Base-by-base conservation (phyloP, 2,329 filamentous ascomycete species). In the Venturia effusa region DNA sequence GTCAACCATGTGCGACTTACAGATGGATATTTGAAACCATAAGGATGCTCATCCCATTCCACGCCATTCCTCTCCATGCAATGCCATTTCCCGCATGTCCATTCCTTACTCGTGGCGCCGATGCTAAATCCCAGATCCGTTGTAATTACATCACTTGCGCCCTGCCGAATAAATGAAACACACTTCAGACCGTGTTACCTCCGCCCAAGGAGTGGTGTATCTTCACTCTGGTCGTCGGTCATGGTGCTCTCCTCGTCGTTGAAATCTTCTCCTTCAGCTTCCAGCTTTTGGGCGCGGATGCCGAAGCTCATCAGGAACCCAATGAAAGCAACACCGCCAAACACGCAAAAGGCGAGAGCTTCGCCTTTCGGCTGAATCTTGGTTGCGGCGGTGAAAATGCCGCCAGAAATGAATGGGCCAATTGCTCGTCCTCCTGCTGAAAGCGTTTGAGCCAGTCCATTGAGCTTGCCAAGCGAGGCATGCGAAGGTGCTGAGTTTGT, bases 361-460 rank as follows among this genome's bases (percentile, higher is more conserved):
- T 96, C 92, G 1, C 94, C 93, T 71, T 92, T 94, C 2, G 87
- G 89, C 13, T 82, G 78, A 5, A 96, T 81, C 60, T 83, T 82
- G 0, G 85, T 88, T 0, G 91, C 88, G 0, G 93, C 78, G 0
- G 90, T 90, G 74, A 96, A 99, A 0, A 99, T 79, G 0, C 87
- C 87, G 0, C 94, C 94, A 0, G 92, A 94, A 0, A 96, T 79
- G 68, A 97, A 92, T 0, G 94, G 94, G 0, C 94, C 94, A 0
- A 91, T 83, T 54, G 92, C 92, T 66, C 94, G 86, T 10, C 94
- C 94, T 0, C 90, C 90, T 0, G 94, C 94, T 0, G 91, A 96
- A 0, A 99, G 84, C 0, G 92, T 96, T 75, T 99, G 94, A 0
- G 94, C 94, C 39, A 97, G 83, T 11, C 94, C 94, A 71, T 99